phyloP scores from a whole-genome alignment of 345 rosid genomes.

The Carallia brachiata region DNA sequence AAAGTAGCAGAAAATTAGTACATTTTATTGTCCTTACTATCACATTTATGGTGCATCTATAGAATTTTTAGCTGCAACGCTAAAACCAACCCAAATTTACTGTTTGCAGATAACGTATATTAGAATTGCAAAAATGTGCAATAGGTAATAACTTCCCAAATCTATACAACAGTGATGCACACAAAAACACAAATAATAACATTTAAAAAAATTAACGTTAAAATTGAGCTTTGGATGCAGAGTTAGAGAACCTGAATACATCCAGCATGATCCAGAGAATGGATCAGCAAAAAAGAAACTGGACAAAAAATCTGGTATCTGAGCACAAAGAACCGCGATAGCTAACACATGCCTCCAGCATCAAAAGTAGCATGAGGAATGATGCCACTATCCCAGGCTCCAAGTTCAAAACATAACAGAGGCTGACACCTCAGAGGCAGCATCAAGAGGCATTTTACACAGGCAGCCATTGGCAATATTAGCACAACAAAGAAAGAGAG shows the following conservation, averaged over 20 bases:
- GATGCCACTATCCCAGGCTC: slow-evolving; percentile 8
- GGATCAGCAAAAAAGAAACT: not conserved
- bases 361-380: slow-evolving; percentile 11
- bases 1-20: not conserved
- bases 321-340: not conserved
- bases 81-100: not conserved
- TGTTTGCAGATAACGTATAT: not conserved
- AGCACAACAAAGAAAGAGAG: not conserved
- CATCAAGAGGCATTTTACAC: slow-evolving; percentile 8
- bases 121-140: not conserved
- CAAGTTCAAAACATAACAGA: not conserved
- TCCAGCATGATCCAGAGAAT: not conserved
- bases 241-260: not conserved
- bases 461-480: slow-evolving; percentile 4
- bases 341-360: slow-evolving; percentile 1
- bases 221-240: slow-evolving; percentile 2
- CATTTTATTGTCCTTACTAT: not conserved
- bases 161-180: not conserved
- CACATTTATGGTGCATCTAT: not conserved
- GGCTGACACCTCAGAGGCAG: slow-evolving; percentile 7
- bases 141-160: not conserved
- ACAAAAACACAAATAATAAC: not conserved
- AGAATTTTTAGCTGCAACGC: not conserved
- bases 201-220: not conserved
- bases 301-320: slow-evolving; percentile 7